phyloP scores from a whole-genome alignment of 2,329 filamentous ascomycete genomes.

The Penicillium brevicompactum region DNA sequence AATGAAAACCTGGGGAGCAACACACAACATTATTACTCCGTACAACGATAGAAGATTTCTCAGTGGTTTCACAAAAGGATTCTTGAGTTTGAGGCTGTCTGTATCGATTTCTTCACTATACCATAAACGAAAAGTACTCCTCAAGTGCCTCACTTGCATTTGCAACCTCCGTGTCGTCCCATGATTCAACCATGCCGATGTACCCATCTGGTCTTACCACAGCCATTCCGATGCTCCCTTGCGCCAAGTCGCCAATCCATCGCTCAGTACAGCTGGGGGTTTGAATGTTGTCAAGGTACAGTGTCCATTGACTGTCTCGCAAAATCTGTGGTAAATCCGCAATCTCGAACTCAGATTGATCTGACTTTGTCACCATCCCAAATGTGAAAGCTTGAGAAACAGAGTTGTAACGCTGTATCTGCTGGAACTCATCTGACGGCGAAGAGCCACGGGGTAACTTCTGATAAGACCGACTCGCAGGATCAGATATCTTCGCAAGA shows the following conservation, averaged over 20 bases:
- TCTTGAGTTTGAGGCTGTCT: no score
- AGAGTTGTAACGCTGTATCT: constrained; percentile 68
- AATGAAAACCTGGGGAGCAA: no score
- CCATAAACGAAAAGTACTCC: constrained; percentile 47
- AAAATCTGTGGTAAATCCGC: constrained; percentile 64
- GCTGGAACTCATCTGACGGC: constrained; percentile 66
- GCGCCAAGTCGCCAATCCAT: constrained; percentile 64
- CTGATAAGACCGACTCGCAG: constrained; percentile 64
- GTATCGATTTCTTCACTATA: not conserved
- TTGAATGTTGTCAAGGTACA: constrained; percentile 70
- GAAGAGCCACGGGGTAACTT: constrained; percentile 59
- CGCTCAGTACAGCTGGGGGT: constrained; percentile 63
- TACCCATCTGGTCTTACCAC: constrained; percentile 75
- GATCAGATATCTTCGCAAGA: constrained; percentile 61
- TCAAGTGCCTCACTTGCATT: constrained; percentile 51
- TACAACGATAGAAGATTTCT: no score
- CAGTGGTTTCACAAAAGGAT: not conserved
- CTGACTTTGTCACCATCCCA: constrained; percentile 66
- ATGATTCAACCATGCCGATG: constrained; percentile 59
- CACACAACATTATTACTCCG: no score
- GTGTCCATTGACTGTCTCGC: constrained; percentile 68
- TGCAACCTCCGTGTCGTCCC: constrained; percentile 30
- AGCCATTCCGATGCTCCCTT: constrained; percentile 63
- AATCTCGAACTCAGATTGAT: constrained; percentile 66
- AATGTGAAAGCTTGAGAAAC: constrained; percentile 72